Conservation (phyloP, 306 rosid genomes). For the Lotus japonicus region DNA sequence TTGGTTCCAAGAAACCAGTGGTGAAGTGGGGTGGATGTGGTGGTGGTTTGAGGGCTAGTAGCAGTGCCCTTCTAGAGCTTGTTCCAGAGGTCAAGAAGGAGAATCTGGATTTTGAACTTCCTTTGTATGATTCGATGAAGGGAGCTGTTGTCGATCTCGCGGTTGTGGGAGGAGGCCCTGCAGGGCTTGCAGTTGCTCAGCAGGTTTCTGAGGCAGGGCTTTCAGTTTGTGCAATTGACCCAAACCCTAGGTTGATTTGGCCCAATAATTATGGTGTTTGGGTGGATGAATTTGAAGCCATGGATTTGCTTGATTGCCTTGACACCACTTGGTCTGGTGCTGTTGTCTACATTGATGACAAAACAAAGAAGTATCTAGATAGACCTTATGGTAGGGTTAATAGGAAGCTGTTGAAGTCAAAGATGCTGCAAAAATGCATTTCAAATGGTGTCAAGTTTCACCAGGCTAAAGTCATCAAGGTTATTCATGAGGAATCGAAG, state of each 20-base stretch:
- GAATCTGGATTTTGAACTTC: constrained; percentile 86
- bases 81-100: constrained; percentile 92
- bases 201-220: constrained; percentile 96
- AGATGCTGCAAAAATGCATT: constrained; percentile 87
- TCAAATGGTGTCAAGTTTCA: constrained; percentile 86
- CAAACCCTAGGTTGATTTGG: constrained; percentile 85
- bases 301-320: constrained; percentile 94
- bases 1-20: constrained; percentile 44
- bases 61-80: constrained; percentile 78
- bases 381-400: constrained; percentile 98
- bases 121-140: constrained; percentile 70
- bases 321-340: constrained; percentile 98
- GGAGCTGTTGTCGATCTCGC: constrained; percentile 83
- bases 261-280: constrained; percentile 99
- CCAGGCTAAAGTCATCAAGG: constrained; percentile 80
- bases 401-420: constrained; percentile 80
- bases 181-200: constrained; percentile 97
- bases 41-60: constrained; percentile 45
- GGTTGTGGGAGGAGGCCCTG: constrained; percentile 97
- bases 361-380: constrained; percentile 53
- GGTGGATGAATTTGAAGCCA: constrained; percentile 97
- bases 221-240: constrained; percentile 84
- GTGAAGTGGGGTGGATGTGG: constrained; percentile 39
- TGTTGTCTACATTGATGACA: constrained; percentile 60
- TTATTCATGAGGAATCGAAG: constrained; percentile 76